Evolutionary conservation across 441 rosid species (phyloP).

Genomic region (Adansonia madagascariensis): DNA sequence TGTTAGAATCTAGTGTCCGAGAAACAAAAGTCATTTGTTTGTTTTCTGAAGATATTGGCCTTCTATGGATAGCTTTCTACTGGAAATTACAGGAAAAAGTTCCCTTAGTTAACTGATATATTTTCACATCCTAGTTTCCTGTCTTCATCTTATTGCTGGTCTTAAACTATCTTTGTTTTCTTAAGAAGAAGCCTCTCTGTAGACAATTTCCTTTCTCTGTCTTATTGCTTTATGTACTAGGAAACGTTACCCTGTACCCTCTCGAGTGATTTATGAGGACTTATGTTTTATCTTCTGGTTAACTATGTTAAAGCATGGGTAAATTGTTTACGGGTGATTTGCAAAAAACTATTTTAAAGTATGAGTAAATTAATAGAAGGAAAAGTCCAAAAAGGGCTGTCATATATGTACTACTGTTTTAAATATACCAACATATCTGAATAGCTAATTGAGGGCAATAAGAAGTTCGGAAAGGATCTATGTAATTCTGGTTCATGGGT

Average conservation of each 20-base stretch:
- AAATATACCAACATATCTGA: not conserved
- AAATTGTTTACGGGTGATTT: not conserved
- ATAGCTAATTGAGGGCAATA: conserved; percentile 3
- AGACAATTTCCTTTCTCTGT: not conserved
- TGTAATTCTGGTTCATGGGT: not conserved
- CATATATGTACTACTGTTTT: not conserved
- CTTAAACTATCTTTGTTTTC: not conserved
- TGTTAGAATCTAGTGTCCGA: not conserved
- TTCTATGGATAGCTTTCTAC: not conserved
- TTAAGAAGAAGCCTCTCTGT: not conserved
- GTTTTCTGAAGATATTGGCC: not conserved
- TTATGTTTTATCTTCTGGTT: not conserved
- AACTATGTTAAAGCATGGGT: not conserved
- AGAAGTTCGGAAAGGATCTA: not conserved
- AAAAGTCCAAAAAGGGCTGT: not conserved
- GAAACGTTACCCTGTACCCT: not conserved
- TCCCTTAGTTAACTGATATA: not conserved
- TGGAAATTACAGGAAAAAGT: not conserved
- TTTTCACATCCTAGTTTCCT: not conserved
- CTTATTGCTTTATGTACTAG: not conserved
- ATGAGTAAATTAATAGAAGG: too few relatives aligned
- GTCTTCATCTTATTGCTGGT: not conserved
- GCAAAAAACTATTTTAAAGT: too few relatives aligned
- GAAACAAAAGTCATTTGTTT: not conserved
- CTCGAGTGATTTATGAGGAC: not conserved